A percentile compares a stretch with the other conserved stretches of the same genome.
Evolutionary conservation across 2,329 filamentous ascomycete species (phyloP).

Genomic region (Colletotrichum higginsianum): DNA sequence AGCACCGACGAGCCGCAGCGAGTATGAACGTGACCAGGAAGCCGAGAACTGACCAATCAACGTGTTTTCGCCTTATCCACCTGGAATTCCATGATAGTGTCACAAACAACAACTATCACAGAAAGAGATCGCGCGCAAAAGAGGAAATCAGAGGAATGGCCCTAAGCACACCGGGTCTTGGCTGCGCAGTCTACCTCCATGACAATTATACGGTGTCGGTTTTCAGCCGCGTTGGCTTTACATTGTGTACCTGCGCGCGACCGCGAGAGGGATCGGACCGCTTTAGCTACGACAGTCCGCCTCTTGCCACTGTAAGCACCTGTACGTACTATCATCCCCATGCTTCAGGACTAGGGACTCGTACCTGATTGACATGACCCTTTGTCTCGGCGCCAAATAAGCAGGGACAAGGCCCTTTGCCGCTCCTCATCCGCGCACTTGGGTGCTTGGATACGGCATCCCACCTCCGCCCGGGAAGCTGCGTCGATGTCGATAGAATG

Average conservation of each 20-base stretch:
- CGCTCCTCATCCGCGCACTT: slow-evolving; percentile 13
- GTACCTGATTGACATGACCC: slow-evolving; percentile 32
- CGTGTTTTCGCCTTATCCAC: slow-evolving; percentile 8
- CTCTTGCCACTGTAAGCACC: background rate
- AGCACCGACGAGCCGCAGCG: slow-evolving; percentile 16
- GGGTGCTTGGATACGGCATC: slow-evolving; percentile 12
- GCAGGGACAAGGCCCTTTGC: slow-evolving; percentile 18
- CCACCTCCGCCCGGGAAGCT: background rate
- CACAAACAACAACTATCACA: slow-evolving; percentile 15
- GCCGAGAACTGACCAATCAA: slow-evolving; percentile 4
- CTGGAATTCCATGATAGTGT: slow-evolving; percentile 2
- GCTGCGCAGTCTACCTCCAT: background rate
- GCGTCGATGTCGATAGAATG: background rate
- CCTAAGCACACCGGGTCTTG: slow-evolving; percentile 12
- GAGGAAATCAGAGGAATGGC: no score
- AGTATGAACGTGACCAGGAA: background rate
- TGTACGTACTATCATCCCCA: background rate
- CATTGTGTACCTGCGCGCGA: no score
- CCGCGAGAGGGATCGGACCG: no score
- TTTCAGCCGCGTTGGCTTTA: no score
- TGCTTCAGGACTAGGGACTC: background rate
- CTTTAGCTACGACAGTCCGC: background rate
- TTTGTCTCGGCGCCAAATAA: slow-evolving; percentile 30
- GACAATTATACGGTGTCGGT: no score
- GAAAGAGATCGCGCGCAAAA: slow-evolving; percentile 28